Evolutionary conservation across 164 flowering plant genomes (phyloP).

Genomic region (Tinospora cordifolia): DNA sequence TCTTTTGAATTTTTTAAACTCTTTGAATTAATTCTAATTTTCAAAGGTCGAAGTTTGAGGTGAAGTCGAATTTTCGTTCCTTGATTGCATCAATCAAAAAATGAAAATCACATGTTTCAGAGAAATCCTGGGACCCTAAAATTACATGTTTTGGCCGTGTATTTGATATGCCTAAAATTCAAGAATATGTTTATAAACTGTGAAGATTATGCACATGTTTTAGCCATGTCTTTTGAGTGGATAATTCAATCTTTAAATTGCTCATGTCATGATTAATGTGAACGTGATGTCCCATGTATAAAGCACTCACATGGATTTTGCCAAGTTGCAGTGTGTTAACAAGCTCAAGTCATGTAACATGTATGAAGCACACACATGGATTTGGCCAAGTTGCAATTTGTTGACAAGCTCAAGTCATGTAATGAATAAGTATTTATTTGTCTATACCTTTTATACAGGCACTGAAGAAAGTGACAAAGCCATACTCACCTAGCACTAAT

Average conservation of each 20-base stretch:
- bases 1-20: too few species aligned
- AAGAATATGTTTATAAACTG: not conserved
- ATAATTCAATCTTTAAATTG: not conserved
- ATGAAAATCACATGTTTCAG: not conserved
- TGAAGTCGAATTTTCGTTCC: too few species aligned
- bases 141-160: too few species aligned
- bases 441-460: constrained; percentile 36
- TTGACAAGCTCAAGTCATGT: not conserved
- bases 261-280: not conserved
- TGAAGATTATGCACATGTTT: not conserved
- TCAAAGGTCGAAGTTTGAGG: too few species aligned
- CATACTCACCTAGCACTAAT: constrained; percentile 67
- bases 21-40: too few species aligned
- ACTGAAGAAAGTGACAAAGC: constrained; percentile 57
- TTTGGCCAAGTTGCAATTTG: not conserved
- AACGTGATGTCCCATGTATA: not conserved
- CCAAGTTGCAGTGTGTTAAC: not conserved
- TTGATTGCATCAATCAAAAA: constrained; percentile 1
- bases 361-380: not conserved
- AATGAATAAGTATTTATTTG: not conserved
- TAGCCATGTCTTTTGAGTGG: not conserved
- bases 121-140: not conserved
- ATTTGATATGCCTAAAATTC: not conserved
- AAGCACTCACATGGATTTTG: not conserved
- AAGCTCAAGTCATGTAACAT: not conserved